Base-by-base conservation (phyloP, 768 basidiomycete species). In the Baorangia bicolor region DNA sequence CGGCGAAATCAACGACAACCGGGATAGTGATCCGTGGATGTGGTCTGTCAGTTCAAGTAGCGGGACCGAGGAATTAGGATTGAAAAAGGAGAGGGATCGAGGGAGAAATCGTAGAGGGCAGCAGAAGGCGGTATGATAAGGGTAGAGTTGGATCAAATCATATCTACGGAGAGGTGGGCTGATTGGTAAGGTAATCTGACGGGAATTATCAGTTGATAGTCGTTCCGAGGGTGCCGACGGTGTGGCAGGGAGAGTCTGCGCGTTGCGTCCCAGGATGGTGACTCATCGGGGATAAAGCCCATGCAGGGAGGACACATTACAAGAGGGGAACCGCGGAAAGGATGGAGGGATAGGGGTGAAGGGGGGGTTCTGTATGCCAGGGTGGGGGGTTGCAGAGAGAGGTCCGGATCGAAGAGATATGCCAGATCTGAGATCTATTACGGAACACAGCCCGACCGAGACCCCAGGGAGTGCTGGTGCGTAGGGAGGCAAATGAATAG, bases 391-490 rank as follows among this genome's bases (percentile, higher is more conserved):
- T 25, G 33, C 23, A 16, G 9, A 23, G 16, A 37, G 5, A n/a
- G n/a, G n/a, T n/a, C n/a, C 6, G 30, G 40, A 53, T 44, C 34
- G 43, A 40, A 30, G 48, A n/a, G n/a, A n/a, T n/a, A 13, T 18
- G 21, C 7, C 2, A 4, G 53, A 67, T 67, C 63, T 49, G 23
- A 56, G 63, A 67, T 66, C 54, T 28, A 16, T 12, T 51, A 48
- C 51, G 53, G 46, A 34, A 53, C 64, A 64, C 61, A 64, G 64
- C 61, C 58, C 16, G 38, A 25, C 27, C 13, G 21, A 37, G 66
- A 67, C 66, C 66, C 66, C 66, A 35, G 53, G 44, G 51, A 67
- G 61, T 20, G 57, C 44, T 23, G 8, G 20, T 31, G 14, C 28
- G 59, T 18, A 25, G 23, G 30, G 23, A n/a, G 23, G 37, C 37